Base-by-base conservation (phyloP, 495 filamentous ascomycete genomes). In the Trichoderma virens region DNA sequence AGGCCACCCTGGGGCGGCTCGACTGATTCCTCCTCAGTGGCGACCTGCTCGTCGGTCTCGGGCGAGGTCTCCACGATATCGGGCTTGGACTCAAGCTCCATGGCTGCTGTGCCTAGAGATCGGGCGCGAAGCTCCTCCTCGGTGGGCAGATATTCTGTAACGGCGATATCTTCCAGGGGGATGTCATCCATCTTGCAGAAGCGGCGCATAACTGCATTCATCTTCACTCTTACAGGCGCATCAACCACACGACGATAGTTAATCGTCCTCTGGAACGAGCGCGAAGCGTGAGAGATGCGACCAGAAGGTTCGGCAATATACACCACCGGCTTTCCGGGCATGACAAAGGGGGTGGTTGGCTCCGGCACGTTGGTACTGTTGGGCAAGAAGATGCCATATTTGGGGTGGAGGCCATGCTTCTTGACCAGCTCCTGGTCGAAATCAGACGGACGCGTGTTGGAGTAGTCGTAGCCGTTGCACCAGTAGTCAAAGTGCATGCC, bases 391-490 rank as follows among this genome's bases (percentile, higher is more conserved):
- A 82, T 60, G 39, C 79, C 79, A 32, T 75, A 72, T 18, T 68
- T 71, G 0, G 79, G 79, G 51, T 82, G 79, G 11, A 82, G 64
- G 16, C 64, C 68, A 67, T 79, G 70, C 66, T 78, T 79, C 62
- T 72, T 74, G 11, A 81, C 66, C 20, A 78, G 63, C 1, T 69
- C 70, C 25, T 73, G 65, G 66, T 81, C 78, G n/a, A 82, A 66
- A 20, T 77, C 75, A 23, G 71, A 70, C 8, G 70, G 72, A 14
- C 68, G 72, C 38, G 72, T 73, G 25, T 74, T 68, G 27, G 76
- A 78, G 30, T 69, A 72, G 62, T 82, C 79, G 69, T 78, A 80
- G 43, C 68, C 73, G 54, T 69, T 73, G 51, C 73, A 69, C 3
- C 72, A 73, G 43, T 75, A 75, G 65, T 82, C 79, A 63, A 75